These are phyloP conservation scores for Poa pratensis DNA, from an alignment of 176 grass and related monocot species.

Conservation along the genomic window DNA sequence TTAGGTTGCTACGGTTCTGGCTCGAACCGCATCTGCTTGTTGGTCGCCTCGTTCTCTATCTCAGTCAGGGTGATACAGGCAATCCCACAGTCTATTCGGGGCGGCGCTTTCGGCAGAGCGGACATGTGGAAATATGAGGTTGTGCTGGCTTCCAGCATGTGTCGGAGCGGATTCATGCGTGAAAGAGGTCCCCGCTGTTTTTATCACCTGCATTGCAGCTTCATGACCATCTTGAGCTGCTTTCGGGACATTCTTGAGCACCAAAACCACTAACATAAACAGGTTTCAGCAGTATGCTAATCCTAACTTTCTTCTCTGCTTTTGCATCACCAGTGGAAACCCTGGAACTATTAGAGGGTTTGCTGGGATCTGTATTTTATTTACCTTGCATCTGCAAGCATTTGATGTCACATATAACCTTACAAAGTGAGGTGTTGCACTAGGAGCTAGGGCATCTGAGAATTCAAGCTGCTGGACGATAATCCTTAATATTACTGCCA, in stretches of 20 bases:
- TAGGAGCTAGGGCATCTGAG: not conserved
- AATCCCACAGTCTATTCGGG: no score
- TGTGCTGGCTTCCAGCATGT: no score
- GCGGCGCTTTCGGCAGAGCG: no score
- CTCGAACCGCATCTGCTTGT: no score
- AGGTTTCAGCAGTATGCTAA: constrained; percentile 49
- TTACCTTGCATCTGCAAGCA: constrained; percentile 43
- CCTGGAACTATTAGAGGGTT: constrained; percentile 75
- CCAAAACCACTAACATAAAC: constrained; percentile 3
- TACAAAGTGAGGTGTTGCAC: constrained; percentile 33
- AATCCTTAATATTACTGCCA: not conserved
- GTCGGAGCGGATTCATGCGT: no score
- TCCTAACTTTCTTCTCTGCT: constrained; percentile 44
- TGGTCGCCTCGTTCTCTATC: no score
- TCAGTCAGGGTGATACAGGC: no score
- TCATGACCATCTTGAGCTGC: constrained; percentile 36
- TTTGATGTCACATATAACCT: constrained; percentile 36
- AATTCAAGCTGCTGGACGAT: not conserved
- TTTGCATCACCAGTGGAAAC: constrained; percentile 44
- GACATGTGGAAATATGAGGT: no score
- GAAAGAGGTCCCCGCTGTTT: not conserved
- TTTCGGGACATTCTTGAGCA: not conserved
- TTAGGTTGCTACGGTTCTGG: no score
- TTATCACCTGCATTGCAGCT: constrained; percentile 55
- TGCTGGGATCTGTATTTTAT: constrained; percentile 68